Base-by-base conservation (phyloP, 768 basidiomycete species). In the Cystofilobasidium ferigula region DNA sequence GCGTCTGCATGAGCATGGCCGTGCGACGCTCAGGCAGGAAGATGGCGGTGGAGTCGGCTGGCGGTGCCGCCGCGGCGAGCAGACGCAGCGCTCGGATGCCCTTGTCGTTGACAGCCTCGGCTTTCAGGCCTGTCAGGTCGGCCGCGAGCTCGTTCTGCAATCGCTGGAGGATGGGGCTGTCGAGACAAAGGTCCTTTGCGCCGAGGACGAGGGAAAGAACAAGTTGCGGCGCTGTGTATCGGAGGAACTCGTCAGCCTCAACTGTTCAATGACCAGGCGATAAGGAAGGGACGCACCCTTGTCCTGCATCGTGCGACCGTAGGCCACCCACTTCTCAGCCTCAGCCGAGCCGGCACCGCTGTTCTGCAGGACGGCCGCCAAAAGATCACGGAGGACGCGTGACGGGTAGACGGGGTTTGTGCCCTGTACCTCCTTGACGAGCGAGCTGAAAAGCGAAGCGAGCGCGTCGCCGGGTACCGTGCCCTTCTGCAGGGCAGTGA, bases 81-180 rank as follows among this genome's bases (percentile, higher is more conserved):
- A 84, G 80, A 13, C 86, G 82, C 10, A 97, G 80, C 1, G 83
- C 74, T 30, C 83, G 74, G 6, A 94, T 78, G 0, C 91, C 93
- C 13, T 84, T 82, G 0, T 80, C 81, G 68, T 85, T 83, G n/a
- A 84, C 85, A 51, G 83, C 82, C 7, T 75, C 71, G 0, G 86
- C 73, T 1, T 81, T 81, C 18, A 95, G 79, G 28, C 86, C 87
- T 0, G 87, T 77, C 5, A 92, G 74, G 24, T 80, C 80, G n/a
- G 89, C 86, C 0, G 94, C 93, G 13, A 93, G 80, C 75, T 95
- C 91, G 73, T 93, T 95, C 24, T 92, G 83, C 72, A 86, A 87
- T 24, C 89, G 81, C 70, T 88, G 86, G 28, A 94, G 80, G 24
- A 82, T 82, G 0, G 81, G 82, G 10, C 84, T 83, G 69, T 92